Percentiles rank a stretch among this genome's conserved stretches.
Conservation (phyloP, 2,329 filamentous ascomycete species). For the Neonectria ditissima region DNA sequence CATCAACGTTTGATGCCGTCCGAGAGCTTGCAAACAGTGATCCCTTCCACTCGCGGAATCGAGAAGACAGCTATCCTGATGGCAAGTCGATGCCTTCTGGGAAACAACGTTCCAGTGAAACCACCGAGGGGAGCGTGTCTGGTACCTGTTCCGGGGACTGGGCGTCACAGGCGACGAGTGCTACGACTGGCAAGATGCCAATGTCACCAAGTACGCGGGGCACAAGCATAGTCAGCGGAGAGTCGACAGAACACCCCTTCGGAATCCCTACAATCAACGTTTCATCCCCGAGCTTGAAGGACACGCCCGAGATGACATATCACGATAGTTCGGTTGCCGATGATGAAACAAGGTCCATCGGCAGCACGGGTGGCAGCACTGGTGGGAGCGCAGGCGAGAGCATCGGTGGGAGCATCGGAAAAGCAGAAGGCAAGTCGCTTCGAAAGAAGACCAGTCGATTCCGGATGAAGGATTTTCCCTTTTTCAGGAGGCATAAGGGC, state of each 20-base stretch:
- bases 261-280: conserved; percentile 57
- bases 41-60: conserved; percentile 56
- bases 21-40: conserved; percentile 63
- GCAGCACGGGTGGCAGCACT: conserved; percentile 37
- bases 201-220: conserved; percentile 74
- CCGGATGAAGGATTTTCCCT: conserved; percentile 70
- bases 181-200: conserved; percentile 72
- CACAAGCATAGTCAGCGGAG: conserved; percentile 73
- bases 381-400: conserved; percentile 55
- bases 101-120: conserved; percentile 70
- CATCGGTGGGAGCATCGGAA: conserved; percentile 55
- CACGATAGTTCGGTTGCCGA: conserved; percentile 42
- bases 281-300: conserved; percentile 52
- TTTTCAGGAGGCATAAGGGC: conserved; percentile 66
- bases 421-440: conserved; percentile 62
- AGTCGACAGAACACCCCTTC: conserved; percentile 64
- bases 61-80: conserved; percentile 48
- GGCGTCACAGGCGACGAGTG: conserved; percentile 72
- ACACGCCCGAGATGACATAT: conserved; percentile 43
- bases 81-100: conserved; percentile 56
- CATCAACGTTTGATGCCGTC: conserved; percentile 59
- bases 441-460: conserved; percentile 74
- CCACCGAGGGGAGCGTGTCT: conserved; percentile 70
- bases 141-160: conserved; percentile 68
- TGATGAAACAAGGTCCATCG: conserved; percentile 49